Evolutionary conservation across 768 basidiomycete species (phyloP), one percentile per base, ranked within the genome.

Genomic region (Daedalea quercina): DNA sequence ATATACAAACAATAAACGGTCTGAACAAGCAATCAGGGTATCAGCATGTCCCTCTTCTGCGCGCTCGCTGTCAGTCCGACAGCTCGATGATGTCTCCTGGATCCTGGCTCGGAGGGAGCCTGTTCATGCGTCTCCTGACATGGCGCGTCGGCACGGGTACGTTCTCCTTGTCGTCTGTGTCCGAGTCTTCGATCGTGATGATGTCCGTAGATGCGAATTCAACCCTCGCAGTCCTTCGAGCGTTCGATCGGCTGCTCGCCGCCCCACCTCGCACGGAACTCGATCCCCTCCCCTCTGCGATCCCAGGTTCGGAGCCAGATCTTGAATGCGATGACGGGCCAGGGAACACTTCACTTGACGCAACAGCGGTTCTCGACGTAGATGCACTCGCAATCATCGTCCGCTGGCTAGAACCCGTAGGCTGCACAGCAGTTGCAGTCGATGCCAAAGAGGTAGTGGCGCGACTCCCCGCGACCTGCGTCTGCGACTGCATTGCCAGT

Each of bases 91-190:
- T 70, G 23, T 81, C 78, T 17, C 65, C 68, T 23, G 57, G 60
- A 9, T 33, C 53, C 6, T 40, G 43, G 15, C 24, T 47, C 12
- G 26, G 42, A 28, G 40, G 51, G 13, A 46, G 2, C 53, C 56
- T 61, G 28, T 63, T 68, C 12, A 70, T 64, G 33, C 77, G 69
- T 57, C 69, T 63, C 50, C 78, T 71, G 13, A 81, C 75, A 66
- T 76, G 75, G 44, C 81, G 64, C n/a, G 73, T 73, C 7, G 76
- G 70, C 2, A 74, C 72, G 3, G 76, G 77, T 34, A 74, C 65
- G 60, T 86, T 86, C 67, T 86, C 85, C 63, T 85, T 84, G 59
- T 84, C 79, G 15, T 72, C 70, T 6, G 74, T 71, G 11, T 77
- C 79, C 1, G 67, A 70, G 20, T 77, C 77, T 35, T 75, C 70